phyloP scores from a whole-genome alignment of 768 basidiomycete genomes.

The Thelephora ganbajun region DNA sequence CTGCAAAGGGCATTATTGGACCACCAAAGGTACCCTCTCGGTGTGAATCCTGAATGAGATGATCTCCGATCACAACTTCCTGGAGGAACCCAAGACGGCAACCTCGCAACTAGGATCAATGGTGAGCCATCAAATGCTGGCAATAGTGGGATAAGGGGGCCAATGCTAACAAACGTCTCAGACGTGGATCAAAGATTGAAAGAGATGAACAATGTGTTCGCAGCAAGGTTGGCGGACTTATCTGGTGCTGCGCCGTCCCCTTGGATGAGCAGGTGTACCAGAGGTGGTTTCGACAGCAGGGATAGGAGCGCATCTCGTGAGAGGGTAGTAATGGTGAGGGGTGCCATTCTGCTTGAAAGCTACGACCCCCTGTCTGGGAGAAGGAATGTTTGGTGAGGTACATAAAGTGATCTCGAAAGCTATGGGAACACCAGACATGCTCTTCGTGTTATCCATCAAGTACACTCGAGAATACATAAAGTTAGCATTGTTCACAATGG shows the following conservation, averaged over 20 bases:
- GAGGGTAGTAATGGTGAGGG: background rate
- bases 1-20: conserved; percentile 16
- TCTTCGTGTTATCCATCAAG: too few relatives aligned
- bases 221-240: conserved; percentile 49
- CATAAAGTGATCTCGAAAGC: too few relatives aligned
- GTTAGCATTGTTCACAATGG: too few relatives aligned
- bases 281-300: conserved; percentile 10
- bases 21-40: conserved; percentile 10
- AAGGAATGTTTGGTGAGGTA: too few relatives aligned
- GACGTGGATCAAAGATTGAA: conserved; percentile 53
- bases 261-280: conserved; percentile 5
- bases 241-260: background rate
- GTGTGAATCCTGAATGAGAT: conserved; percentile 5
- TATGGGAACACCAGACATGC: too few relatives aligned
- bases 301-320: conserved; percentile 1
- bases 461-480: too few relatives aligned
- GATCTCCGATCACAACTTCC: background rate
- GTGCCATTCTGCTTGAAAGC: conserved; percentile 4
- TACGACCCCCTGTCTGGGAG: conserved; percentile 2
- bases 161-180: conserved; percentile 47
- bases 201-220: conserved; percentile 56
- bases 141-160: conserved; percentile 17
- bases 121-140: background rate
- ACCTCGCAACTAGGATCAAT: background rate
- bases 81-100: background rate